A percentile compares a stretch with the other conserved stretches of the same genome.
Conservation (phyloP, 2,329 filamentous ascomycete genomes). For the Cryoendolithus antarcticus region DNA sequence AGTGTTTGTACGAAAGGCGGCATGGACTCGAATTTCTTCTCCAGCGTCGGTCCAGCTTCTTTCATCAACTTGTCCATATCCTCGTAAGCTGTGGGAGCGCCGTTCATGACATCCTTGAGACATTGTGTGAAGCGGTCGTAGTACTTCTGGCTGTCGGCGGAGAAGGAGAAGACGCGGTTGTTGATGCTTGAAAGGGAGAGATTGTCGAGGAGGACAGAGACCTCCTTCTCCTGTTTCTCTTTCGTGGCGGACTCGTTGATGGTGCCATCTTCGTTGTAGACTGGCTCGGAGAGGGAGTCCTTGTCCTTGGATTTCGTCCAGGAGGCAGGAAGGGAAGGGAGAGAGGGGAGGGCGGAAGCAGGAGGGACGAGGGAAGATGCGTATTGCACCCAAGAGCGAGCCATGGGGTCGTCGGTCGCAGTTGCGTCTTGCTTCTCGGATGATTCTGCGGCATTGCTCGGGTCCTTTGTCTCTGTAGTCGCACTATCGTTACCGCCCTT, state of each 20-base stretch:
- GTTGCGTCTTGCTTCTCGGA: background rate
- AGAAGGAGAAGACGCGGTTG: slow-evolving; percentile 73
- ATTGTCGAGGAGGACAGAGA: slow-evolving; percentile 66
- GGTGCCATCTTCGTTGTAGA: slow-evolving; percentile 24
- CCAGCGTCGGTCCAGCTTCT: slow-evolving; percentile 50
- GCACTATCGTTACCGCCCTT: background rate
- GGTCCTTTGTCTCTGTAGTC: background rate
- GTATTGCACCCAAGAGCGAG: slow-evolving; percentile 21
- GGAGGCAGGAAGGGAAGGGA: slow-evolving; percentile 10
- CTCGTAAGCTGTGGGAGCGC: slow-evolving; percentile 83
- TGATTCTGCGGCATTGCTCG: background rate
- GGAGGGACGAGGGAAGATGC: slow-evolving; percentile 15
- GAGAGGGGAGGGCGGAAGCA: slow-evolving; percentile 13
- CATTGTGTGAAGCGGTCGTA: slow-evolving; percentile 76
- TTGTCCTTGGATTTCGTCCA: slow-evolving; percentile 17
- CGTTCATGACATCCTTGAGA: slow-evolving; percentile 83
- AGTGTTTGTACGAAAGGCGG: slow-evolving; percentile 74
- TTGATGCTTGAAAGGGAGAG: slow-evolving; percentile 74
- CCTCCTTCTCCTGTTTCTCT: slow-evolving; percentile 55
- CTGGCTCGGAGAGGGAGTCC: slow-evolving; percentile 22
- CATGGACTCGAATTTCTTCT: slow-evolving; percentile 53
- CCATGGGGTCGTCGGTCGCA: slow-evolving; percentile 3
- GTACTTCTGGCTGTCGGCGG: slow-evolving; percentile 71
- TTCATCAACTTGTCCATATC: slow-evolving; percentile 64
- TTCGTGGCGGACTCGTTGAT: slow-evolving; percentile 26